phyloP scores from a whole-genome alignment of 2,329 filamentous ascomycete genomes.

The Triangularia verruculosa region DNA sequence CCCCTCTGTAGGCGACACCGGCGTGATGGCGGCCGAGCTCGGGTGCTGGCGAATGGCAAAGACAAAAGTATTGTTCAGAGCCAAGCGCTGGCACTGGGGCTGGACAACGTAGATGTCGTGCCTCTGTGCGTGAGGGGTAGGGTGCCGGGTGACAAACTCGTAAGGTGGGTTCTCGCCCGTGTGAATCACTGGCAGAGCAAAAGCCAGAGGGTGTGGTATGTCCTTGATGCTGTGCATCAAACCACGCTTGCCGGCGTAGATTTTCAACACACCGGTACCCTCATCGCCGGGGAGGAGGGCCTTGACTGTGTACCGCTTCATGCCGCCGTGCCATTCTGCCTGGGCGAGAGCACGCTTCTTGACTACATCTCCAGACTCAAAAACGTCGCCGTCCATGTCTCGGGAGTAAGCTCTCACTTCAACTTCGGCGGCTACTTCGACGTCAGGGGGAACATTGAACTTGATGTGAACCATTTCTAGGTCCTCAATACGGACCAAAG shows the following conservation, averaged over 20 bases:
- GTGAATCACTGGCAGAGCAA: constrained; percentile 86
- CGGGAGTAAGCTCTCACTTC: constrained; percentile 77
- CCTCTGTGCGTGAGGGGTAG: constrained; percentile 93
- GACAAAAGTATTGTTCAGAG: constrained; percentile 95
- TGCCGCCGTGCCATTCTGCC: constrained; percentile 82
- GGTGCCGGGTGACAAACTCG: constrained; percentile 88
- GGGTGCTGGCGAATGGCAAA: constrained; percentile 94
- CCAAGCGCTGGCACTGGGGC: constrained; percentile 84
- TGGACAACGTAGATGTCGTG: constrained; percentile 97
- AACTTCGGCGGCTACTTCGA: constrained; percentile 89
- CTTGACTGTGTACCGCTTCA: constrained; percentile 92
- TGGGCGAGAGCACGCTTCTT: constrained; percentile 86
- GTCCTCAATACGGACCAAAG: constrained; percentile 78
- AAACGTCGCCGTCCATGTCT: constrained; percentile 86
- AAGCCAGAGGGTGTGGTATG: constrained; percentile 86
- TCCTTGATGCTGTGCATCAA: constrained; percentile 97
- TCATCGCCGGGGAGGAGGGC: constrained; percentile 89
- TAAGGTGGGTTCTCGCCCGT: constrained; percentile 90
- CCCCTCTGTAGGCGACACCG: constrained; percentile 42
- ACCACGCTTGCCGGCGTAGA: constrained; percentile 91
- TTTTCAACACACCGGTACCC: constrained; percentile 79
- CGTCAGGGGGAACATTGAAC: constrained; percentile 80
- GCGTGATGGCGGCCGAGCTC: constrained; percentile 45
- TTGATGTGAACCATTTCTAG: constrained; percentile 91
- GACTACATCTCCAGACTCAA: constrained; percentile 84